Conservation (phyloP, 768 basidiomycete genomes). For the Mycena chlorophos region DNA sequence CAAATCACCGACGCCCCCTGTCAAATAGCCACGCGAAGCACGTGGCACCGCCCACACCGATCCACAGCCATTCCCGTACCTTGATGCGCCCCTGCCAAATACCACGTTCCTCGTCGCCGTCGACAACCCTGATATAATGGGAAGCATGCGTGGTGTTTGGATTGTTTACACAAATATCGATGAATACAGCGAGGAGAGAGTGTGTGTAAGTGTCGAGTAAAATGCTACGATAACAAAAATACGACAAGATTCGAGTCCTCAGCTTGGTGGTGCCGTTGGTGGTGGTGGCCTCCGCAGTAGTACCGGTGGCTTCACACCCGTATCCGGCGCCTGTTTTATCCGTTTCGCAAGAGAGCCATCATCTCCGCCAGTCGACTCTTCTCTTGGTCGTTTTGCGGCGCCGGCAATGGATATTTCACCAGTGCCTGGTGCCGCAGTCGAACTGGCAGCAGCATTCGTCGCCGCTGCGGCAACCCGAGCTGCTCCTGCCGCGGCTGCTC, state of each 20-base stretch:
- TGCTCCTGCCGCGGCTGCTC: not conserved
- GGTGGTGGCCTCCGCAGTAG: constrained; percentile 32
- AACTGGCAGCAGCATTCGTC: constrained; percentile 30
- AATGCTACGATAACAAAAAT: not conserved
- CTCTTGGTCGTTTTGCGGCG: constrained; percentile 68
- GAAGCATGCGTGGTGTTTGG: no score
- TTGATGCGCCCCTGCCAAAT: no score
- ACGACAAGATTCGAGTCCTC: not conserved
- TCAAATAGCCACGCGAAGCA: no score
- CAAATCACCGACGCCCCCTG: no score
- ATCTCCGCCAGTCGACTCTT: constrained; percentile 43
- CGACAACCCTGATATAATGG: no score
- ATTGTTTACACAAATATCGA: no score
- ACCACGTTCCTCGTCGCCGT: no score
- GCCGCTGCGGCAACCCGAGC: constrained; percentile 29
- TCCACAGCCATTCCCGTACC: no score
- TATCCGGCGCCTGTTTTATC: constrained; percentile 54
- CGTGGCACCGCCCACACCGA: no score
- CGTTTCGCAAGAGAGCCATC: constrained; percentile 70
- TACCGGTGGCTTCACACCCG: constrained; percentile 31
- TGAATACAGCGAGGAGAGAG: not conserved
- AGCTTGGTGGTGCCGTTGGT: constrained; percentile 4
- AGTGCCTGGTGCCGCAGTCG: constrained; percentile 36
- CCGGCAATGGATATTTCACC: constrained; percentile 55
- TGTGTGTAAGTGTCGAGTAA: not conserved